Percentiles rank a stretch among this genome's conserved stretches.
These are phyloP conservation scores for Leccinellum rugosiceps DNA, from an alignment of 768 basidiomycete species.

Conservation along the genomic window DNA sequence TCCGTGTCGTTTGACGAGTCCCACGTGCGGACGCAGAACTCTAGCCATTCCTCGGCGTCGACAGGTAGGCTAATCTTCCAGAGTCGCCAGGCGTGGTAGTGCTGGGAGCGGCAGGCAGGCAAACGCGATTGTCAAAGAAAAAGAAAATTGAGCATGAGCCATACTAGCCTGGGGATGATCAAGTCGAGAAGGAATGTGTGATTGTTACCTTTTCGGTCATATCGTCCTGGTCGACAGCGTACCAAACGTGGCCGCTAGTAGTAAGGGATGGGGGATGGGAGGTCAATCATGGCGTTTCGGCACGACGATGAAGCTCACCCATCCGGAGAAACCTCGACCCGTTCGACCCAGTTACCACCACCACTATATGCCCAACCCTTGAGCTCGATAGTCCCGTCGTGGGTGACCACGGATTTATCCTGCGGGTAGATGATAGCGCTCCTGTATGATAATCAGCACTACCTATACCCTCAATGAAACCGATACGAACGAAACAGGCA, in stretches of 20 bases:
- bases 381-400: conserved; percentile 45
- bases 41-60: conserved; percentile 55
- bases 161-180: neutral
- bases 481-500: conserved; percentile 52
- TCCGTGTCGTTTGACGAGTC: conserved; percentile 58
- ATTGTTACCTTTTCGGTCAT: conserved; percentile 15
- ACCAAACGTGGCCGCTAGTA: conserved; percentile 17
- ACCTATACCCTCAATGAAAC: neutral
- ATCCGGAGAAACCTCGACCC: conserved; percentile 47
- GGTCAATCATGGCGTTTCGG: neutral
- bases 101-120: conserved; percentile 26
- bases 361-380: conserved; percentile 45
- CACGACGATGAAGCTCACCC: neutral
- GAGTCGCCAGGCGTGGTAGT: conserved; percentile 53
- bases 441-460: neutral
- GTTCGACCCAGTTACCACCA: conserved; percentile 52
- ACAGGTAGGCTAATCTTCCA: conserved; percentile 52
- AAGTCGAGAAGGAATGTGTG: neutral
- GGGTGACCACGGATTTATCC: conserved; percentile 45
- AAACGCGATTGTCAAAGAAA: neutral
- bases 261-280: neutral
- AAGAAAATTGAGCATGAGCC: neutral
- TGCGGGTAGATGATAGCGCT: conserved; percentile 12
- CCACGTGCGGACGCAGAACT: conserved; percentile 55
- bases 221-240: conserved; percentile 11